A percentile compares a stretch with the other conserved stretches of the same genome.
Conservation (phyloP, 441 rosid species). For the Macaranga tanarius region DNA sequence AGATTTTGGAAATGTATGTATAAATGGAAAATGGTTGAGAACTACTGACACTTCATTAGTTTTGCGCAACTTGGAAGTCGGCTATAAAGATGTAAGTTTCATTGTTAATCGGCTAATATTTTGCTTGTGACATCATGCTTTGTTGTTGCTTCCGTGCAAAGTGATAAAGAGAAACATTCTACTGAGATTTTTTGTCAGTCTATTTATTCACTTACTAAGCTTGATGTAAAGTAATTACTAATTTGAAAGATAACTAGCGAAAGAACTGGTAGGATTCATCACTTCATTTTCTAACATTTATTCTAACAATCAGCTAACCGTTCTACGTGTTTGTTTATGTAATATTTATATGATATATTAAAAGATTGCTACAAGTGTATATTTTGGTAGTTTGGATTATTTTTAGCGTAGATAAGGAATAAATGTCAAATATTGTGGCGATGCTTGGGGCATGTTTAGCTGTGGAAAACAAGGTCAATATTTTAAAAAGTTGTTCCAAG, state of each 20-base stretch:
- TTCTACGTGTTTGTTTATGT: not conserved
- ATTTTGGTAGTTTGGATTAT: not conserved
- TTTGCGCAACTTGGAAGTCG: constrained; percentile 72
- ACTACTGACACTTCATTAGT: constrained; percentile 55
- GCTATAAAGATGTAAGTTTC: constrained; percentile 59
- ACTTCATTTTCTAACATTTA: not conserved
- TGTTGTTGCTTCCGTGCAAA: not conserved
- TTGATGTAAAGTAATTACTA: not conserved
- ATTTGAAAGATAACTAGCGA: not conserved
- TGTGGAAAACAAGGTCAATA: no score
- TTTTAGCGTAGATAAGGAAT: not conserved
- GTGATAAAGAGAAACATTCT: not conserved
- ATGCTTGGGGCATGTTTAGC: no score
- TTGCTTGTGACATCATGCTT: not conserved
- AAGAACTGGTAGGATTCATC: not conserved
- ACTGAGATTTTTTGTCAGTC: no score
- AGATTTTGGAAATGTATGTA: constrained; percentile 68
- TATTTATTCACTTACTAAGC: not conserved
- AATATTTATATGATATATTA: not conserved
- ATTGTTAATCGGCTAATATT: not conserved
- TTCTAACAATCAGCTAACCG: not conserved
- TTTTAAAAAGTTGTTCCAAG: no score
- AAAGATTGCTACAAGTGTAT: not conserved
- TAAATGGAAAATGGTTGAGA: constrained; percentile 54
- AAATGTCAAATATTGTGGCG: no score